phyloP scores from a whole-genome alignment of 2,329 filamentous ascomycete species.

The Penicillium sp. region DNA sequence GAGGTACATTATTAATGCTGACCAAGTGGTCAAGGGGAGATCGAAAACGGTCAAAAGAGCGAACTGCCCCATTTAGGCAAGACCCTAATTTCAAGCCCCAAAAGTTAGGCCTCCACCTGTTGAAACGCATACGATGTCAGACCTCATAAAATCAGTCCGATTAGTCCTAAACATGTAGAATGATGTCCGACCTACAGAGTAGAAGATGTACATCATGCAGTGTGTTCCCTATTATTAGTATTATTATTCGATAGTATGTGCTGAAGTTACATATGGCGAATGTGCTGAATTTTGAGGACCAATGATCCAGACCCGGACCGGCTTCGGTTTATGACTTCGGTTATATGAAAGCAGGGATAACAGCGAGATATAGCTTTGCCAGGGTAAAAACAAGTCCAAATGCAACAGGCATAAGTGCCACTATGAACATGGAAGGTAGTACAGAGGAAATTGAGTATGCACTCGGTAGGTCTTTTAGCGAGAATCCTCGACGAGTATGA shows the following conservation, averaged over 20 bases:
- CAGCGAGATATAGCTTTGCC: neutral
- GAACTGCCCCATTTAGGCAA: constrained; percentile 21
- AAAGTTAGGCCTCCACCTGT: constrained; percentile 16
- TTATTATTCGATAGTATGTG: neutral
- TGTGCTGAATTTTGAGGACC: neutral
- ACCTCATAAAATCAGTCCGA: neutral
- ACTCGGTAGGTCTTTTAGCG: neutral
- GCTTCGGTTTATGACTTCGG: neutral
- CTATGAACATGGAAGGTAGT: neutral
- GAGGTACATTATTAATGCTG: constrained; percentile 6
- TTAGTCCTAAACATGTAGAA: neutral
- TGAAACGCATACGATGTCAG: neutral
- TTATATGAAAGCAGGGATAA: neutral
- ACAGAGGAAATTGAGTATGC: neutral
- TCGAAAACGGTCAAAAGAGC: constrained; percentile 7
- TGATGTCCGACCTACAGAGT: too few relatives aligned
- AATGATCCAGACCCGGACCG: neutral
- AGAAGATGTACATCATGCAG: neutral
- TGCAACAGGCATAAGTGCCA: neutral
- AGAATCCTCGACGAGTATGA: neutral
- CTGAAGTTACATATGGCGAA: neutral
- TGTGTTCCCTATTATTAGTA: neutral
- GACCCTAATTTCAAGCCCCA: constrained; percentile 15
- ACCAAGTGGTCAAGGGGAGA: constrained; percentile 1
- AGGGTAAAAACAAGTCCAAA: too few relatives aligned